Evolutionary conservation across 331 rosid genomes (phyloP).

Genomic region (Malus hybrid): DNA sequence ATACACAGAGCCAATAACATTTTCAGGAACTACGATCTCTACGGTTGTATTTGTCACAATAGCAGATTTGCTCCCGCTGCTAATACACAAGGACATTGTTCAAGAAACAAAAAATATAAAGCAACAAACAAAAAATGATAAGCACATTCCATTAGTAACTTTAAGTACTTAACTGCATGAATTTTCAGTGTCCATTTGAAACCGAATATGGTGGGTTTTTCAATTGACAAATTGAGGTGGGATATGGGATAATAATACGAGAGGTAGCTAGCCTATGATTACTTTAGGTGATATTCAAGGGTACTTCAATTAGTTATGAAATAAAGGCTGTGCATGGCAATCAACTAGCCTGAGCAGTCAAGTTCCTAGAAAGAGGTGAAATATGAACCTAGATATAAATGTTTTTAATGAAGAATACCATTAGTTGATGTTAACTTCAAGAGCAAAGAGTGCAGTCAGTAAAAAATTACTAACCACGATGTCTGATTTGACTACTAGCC

Average conservation of each 20-base stretch:
- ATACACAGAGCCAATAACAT: conserved; percentile 67
- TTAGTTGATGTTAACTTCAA: not conserved
- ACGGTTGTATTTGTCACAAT: conserved; percentile 86
- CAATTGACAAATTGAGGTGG: not conserved
- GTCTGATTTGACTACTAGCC: not conserved
- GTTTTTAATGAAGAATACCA: not conserved
- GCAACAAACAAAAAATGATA: not conserved
- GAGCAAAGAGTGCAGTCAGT: not conserved
- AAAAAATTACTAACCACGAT: not conserved
- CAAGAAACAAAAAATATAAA: not conserved
- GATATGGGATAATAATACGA: not conserved
- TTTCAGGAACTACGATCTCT: conserved; percentile 86
- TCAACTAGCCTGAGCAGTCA: not conserved
- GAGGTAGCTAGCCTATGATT: not conserved
- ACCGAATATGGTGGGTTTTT: not conserved
- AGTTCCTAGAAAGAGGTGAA: not conserved
- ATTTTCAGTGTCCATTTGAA: not conserved
- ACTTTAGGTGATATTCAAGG: not conserved
- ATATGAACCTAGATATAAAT: not conserved
- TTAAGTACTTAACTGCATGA: not conserved
- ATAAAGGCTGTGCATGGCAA: not conserved
- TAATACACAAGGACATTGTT: conserved; percentile 4
- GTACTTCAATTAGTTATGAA: not conserved
- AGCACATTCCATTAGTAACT: not conserved
- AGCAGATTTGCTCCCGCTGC: conserved; percentile 87